A percentile compares a stretch with the other conserved stretches of the same genome.
Evolutionary conservation across 2,329 filamentous ascomycete genomes (phyloP).

Genomic region (Aureobasidium pullulans): DNA sequence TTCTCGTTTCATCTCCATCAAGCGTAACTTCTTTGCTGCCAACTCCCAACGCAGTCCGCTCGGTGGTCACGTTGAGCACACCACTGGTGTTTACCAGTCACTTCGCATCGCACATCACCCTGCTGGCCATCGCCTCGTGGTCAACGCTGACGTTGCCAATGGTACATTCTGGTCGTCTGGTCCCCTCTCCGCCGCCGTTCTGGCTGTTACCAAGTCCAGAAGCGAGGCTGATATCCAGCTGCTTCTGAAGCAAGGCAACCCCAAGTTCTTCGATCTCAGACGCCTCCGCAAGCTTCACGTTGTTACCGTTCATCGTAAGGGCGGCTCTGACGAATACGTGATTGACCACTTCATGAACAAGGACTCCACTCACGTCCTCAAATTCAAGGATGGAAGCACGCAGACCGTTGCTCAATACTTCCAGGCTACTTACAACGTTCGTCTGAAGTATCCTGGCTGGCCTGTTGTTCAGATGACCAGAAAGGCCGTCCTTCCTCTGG

Average conservation of each 20-base stretch:
- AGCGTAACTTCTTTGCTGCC: conserved; percentile 71
- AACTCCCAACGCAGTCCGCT: conserved; percentile 44
- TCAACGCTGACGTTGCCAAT: conserved; percentile 91
- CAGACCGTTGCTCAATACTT: conserved; percentile 53
- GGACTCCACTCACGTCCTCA: conserved; percentile 38
- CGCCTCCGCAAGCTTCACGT: conserved; percentile 37
- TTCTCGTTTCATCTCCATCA: conserved; percentile 60
- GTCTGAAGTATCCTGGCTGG: conserved; percentile 39
- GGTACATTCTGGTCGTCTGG: conserved; percentile 70
- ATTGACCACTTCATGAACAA: conserved; percentile 43
- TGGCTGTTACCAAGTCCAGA: conserved; percentile 23
- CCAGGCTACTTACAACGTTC: conserved; percentile 43
- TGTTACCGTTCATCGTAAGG: conserved; percentile 32
- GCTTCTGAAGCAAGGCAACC: background rate
- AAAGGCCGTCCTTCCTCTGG: conserved; percentile 48
- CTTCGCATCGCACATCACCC: conserved; percentile 62
- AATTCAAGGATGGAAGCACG: conserved; percentile 32
- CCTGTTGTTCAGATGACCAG: conserved; percentile 54
- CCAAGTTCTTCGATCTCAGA: conserved; percentile 29
- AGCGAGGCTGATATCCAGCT: conserved; percentile 23
- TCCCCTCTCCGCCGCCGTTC: conserved; percentile 29
- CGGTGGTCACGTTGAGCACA: conserved; percentile 62
- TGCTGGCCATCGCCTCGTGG: conserved; percentile 54
- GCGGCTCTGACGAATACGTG: conserved; percentile 37
- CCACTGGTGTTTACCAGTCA: conserved; percentile 85